Conservation (phyloP, 176 grass and related monocot genomes). For the Alopecurus myosuroides region DNA sequence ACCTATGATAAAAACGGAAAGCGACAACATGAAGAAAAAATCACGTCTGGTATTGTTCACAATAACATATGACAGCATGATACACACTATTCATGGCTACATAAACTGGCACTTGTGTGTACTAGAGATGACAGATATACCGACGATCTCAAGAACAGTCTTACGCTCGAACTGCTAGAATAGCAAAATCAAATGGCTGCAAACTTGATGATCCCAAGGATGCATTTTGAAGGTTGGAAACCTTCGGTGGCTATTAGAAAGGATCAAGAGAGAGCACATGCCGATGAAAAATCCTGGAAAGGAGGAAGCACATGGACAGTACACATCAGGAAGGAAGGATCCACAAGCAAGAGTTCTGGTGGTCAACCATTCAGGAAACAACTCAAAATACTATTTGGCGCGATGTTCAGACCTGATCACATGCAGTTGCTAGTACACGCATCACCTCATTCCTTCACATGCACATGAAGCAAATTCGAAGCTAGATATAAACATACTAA, state of each 20-base stretch:
- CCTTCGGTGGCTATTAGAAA: background rate
- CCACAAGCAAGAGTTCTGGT: slow-evolving; percentile 7
- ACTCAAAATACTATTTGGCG: background rate
- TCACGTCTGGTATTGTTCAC: background rate
- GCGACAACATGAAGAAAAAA: background rate
- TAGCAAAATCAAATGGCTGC: background rate
- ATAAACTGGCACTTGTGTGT: background rate
- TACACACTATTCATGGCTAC: background rate
- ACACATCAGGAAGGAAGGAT: slow-evolving; percentile 13
- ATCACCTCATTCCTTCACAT: background rate
- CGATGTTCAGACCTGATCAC: background rate
- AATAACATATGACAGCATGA: background rate
- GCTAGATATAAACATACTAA: background rate
- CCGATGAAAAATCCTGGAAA: background rate
- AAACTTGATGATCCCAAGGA: background rate
- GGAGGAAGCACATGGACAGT: slow-evolving; percentile 3
- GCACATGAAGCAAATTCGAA: background rate
- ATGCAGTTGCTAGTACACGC: background rate
- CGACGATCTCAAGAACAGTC: background rate
- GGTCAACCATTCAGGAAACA: slow-evolving; percentile 14
- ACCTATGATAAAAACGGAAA: background rate
- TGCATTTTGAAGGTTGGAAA: background rate
- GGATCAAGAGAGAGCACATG: background rate
- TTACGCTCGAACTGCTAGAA: background rate
- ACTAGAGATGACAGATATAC: background rate